Conservation (phyloP, 208 protist genomes). For the Crithidia thermophila region DNA sequence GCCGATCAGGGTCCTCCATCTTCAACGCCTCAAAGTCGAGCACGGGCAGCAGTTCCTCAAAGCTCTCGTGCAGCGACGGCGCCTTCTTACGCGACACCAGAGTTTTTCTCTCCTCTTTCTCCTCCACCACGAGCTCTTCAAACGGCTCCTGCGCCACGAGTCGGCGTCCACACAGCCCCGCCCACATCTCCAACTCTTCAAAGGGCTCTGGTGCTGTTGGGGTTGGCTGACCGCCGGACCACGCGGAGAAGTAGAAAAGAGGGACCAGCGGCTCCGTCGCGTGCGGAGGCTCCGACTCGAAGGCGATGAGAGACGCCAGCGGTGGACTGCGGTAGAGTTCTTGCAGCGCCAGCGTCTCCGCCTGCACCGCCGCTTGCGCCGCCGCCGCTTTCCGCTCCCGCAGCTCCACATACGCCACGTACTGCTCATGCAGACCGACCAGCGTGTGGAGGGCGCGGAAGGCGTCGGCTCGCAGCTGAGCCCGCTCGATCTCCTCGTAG, state of each 20-base stretch:
- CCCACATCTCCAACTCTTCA: slow-evolving; percentile 9
- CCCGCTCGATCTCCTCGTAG: slow-evolving; percentile 18
- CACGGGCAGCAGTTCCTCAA: background rate
- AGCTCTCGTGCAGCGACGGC: background rate
- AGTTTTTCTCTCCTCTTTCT: background rate
- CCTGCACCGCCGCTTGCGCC: background rate
- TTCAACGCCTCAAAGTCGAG: slow-evolving; percentile 4
- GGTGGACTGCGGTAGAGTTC: background rate
- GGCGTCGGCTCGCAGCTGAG: background rate
- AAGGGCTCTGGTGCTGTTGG: background rate
- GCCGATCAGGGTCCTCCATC: background rate
- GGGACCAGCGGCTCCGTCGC: background rate
- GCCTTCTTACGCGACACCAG: background rate
- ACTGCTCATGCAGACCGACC: slow-evolving; percentile 2
- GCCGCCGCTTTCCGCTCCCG: background rate
- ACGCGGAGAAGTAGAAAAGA: no score
- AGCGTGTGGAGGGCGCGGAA: slow-evolving; percentile 13
- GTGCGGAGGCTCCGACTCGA: background rate
- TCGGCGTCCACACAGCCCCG: no score
- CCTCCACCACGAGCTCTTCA: background rate
- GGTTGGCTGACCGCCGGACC: no score
- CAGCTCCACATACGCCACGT: slow-evolving; percentile 12
- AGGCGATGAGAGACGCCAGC: background rate
- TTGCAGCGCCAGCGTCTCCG: background rate
- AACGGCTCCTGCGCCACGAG: background rate